Percentiles rank a stretch among this genome's conserved stretches.
Evolutionary conservation across 1,284 basidiomycete species (phyloP).

Genomic region (Microbotryum lychnidis-dioicae): DNA sequence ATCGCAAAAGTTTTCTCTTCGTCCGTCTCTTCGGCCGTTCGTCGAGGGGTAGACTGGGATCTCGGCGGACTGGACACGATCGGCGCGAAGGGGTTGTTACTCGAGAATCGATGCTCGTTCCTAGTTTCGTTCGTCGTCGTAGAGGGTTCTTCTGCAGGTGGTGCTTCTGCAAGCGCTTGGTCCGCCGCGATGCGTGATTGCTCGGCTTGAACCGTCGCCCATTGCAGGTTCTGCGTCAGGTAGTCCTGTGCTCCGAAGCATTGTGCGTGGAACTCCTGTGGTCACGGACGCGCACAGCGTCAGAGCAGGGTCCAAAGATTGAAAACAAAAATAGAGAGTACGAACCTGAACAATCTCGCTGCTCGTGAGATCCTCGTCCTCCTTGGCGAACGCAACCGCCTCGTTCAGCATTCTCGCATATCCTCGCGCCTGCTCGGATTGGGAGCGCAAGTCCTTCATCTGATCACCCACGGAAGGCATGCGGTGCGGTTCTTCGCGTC

Average conservation of each 20-base stretch:
- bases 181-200: slow-evolving; percentile 25
- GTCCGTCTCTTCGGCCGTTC: slow-evolving; percentile 9
- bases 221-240: slow-evolving; percentile 43
- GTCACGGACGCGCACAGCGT: neutral
- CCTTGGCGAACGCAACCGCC: slow-evolving; percentile 17
- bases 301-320: neutral
- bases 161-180: neutral
- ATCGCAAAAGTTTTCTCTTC: slow-evolving; percentile 26
- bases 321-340: neutral
- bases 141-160: slow-evolving; percentile 8
- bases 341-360: slow-evolving; percentile 30
- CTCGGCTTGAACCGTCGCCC: slow-evolving; percentile 44
- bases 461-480: slow-evolving; percentile 1
- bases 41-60: neutral
- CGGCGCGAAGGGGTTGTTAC: slow-evolving; percentile 27
- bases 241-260: slow-evolving; percentile 41
- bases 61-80: neutral
- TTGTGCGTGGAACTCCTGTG: slow-evolving; percentile 42
- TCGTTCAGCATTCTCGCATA: slow-evolving; percentile 31
- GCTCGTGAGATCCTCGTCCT: slow-evolving; percentile 11
- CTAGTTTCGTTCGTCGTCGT: slow-evolving; percentile 34
- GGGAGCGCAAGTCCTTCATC: slow-evolving; percentile 18
- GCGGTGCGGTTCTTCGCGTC: neutral
- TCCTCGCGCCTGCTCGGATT: slow-evolving; percentile 19
- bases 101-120: slow-evolving; percentile 4